Evolutionary conservation across 495 filamentous ascomycete species (phyloP), one percentile per base, ranked within the genome.

Genomic region (Chaetomidium leptoderma): DNA sequence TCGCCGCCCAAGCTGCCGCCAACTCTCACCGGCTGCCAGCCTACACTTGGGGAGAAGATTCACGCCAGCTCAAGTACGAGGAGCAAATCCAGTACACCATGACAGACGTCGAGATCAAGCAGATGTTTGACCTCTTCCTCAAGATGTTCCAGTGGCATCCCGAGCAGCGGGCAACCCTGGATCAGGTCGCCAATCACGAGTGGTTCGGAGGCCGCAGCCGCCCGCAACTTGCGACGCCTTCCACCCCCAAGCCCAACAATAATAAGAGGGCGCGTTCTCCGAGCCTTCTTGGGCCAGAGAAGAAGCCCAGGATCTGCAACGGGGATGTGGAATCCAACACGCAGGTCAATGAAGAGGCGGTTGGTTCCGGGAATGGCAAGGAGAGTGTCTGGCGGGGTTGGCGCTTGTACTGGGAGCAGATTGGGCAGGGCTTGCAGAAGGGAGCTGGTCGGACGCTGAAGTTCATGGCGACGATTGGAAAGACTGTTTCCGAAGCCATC

Each of bases 181-280:
- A 39, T 16, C n/a, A 53, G 13, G 35, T 64, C 16, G 32, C 61
- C 26, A 33, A 43, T 16, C 64, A 66, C n/a, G 9, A 21, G 30
- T 66, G 62, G 62, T 64, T 67, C 62, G 42, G 48, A 76, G 72
- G 0, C 65, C 73, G 26, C 35, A 8, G 40, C 2, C 21, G 10
- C 40, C 42, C 9, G 24, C 21, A 27, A 10, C 21, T 6, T n/a
- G n/a, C n/a, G n/a, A n/a, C n/a, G n/a, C n/a, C n/a, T n/a, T n/a
- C n/a, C n/a, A n/a, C n/a, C n/a, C n/a, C n/a, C n/a, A n/a, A n/a
- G n/a, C n/a, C n/a, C n/a, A n/a, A n/a, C n/a, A n/a, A n/a, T n/a
- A n/a, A n/a, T n/a, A 37, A 37, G 14, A 11, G 35, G 5, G 14
- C 35, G 35, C 35, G 9, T 13, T 37, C 35, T 37, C 35, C 35